Conservation (phyloP, 176 grass and related monocot species). For the Lolium rigidum region DNA sequence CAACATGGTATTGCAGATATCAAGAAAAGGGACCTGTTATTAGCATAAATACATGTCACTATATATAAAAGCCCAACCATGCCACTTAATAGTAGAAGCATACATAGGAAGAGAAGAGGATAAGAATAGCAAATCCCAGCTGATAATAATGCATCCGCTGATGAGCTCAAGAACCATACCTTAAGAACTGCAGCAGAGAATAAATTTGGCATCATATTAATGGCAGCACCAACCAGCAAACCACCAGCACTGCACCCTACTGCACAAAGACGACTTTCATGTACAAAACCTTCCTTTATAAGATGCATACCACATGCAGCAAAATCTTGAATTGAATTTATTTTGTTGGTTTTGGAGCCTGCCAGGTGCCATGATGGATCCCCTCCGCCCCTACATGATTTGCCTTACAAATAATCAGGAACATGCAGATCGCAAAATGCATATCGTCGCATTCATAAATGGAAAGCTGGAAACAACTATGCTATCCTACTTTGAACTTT, state of each 20-base stretch:
- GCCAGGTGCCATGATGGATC: conserved; percentile 72
- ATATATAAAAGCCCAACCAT: conserved; percentile 2
- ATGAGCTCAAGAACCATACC: conserved; percentile 51
- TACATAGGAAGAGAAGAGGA: not conserved
- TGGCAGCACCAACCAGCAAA: conserved; percentile 66
- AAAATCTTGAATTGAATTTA: conserved; percentile 93
- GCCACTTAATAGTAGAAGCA: conserved; percentile 14
- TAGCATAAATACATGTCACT: conserved; percentile 32
- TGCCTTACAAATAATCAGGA: conserved; percentile 37
- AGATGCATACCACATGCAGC: conserved; percentile 74
- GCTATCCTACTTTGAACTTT: conserved; percentile 10
- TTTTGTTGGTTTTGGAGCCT: conserved; percentile 80
- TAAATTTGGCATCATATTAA: conserved; percentile 83
- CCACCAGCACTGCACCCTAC: conserved; percentile 89
- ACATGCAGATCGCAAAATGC: conserved; percentile 16
- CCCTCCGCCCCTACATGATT: conserved; percentile 73
- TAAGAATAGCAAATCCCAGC: not conserved
- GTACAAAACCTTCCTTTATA: conserved; percentile 80
- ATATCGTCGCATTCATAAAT: conserved; percentile 12
- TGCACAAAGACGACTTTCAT: conserved; percentile 77
- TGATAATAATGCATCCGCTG: not conserved
- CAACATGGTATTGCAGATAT: conserved; percentile 90
- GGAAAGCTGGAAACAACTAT: not conserved
- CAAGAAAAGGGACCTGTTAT: conserved; percentile 91
- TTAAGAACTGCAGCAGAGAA: conserved; percentile 95